Conservation (phyloP, 169 alveolate species). For the Cystoisospora suis region DNA sequence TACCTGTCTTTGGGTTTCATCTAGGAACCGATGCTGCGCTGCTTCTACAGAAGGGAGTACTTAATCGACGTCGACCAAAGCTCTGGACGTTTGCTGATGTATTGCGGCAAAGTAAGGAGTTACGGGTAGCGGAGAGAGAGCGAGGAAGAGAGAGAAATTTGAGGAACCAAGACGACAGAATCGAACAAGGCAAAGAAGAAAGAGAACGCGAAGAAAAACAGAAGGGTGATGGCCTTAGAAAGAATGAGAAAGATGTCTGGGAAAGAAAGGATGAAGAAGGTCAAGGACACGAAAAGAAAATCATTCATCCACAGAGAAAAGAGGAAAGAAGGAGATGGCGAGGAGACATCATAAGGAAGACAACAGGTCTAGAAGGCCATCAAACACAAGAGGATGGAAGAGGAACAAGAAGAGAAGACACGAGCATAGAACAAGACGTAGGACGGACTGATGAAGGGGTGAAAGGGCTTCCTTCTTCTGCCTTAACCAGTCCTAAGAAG, state of each 20-base stretch:
- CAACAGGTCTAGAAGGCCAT: neutral
- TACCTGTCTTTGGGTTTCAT: neutral
- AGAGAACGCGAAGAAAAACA: neutral
- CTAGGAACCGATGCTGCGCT: neutral
- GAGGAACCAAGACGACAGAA: neutral
- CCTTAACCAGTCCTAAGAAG: too few species aligned
- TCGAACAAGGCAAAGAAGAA: neutral
- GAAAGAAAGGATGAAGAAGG: neutral
- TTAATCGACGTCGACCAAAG: neutral
- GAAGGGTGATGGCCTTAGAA: neutral
- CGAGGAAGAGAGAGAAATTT: neutral
- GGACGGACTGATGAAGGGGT: neutral
- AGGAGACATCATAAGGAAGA: neutral
- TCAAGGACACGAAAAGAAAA: neutral
- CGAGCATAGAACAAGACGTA: neutral
- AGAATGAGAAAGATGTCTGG: neutral
- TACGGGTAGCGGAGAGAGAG: neutral
- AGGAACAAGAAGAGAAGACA: neutral
- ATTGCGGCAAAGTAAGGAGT: neutral
- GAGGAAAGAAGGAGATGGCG: neutral
- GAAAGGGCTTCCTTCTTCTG: too few species aligned
- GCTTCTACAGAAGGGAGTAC: neutral
- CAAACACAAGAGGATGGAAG: neutral
- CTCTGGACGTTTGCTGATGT: conserved; percentile 9
- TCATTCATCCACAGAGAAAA: neutral